These are phyloP conservation scores for Scalesia atractyloides DNA, from an alignment of 129 eudicot species.

Conservation along the genomic window DNA sequence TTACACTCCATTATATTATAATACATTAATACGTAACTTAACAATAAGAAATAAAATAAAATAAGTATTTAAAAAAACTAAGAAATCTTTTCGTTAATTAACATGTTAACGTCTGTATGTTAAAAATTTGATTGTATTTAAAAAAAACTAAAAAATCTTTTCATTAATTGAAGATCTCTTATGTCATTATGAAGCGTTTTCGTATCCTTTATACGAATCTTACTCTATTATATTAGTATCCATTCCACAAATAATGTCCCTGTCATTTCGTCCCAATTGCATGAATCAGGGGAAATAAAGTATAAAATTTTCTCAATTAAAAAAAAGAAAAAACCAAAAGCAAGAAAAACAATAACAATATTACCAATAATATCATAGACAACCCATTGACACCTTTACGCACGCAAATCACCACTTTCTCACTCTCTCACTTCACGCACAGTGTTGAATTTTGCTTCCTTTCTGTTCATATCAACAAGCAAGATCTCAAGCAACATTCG, in stretches of 20 bases:
- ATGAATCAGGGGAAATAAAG: slow-evolving; percentile 17
- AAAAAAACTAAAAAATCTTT: background rate
- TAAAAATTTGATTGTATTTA: no score
- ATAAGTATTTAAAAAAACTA: no score
- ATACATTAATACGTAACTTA: no score
- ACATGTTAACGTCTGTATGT: no score
- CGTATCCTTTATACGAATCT: background rate
- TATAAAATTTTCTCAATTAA: background rate
- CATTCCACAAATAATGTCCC: slow-evolving; percentile 2
- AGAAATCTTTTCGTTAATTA: no score
- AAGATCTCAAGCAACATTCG: background rate
- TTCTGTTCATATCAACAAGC: slow-evolving; percentile 10
- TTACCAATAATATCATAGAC: background rate
- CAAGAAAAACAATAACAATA: background rate
- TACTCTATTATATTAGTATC: background rate
- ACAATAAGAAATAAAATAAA: no score
- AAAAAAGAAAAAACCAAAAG: background rate
- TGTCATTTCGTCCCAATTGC: slow-evolving; percentile 22
- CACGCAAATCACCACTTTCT: slow-evolving; percentile 24
- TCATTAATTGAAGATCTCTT: background rate
- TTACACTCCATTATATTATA: no score
- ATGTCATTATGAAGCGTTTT: background rate
- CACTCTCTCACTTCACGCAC: slow-evolving; percentile 10
- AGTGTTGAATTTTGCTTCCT: slow-evolving; percentile 27
- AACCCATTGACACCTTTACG: slow-evolving; percentile 15